Evolutionary conservation across 2,329 filamentous ascomycete genomes (phyloP).

Genomic region (Endocalyx cinctus): DNA sequence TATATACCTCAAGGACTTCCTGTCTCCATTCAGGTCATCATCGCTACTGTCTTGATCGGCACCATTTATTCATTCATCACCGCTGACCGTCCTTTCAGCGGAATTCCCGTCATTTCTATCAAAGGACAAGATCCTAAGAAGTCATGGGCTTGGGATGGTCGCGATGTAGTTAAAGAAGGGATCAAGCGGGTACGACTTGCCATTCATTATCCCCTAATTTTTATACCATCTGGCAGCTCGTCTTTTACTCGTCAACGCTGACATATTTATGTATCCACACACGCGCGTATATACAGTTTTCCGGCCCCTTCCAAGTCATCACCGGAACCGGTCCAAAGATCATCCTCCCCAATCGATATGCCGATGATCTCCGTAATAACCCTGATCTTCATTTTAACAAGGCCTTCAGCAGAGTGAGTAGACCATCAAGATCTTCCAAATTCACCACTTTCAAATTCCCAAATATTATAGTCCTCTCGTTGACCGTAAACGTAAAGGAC

Average conservation of each 20-base stretch:
- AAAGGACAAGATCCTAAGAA: constrained; percentile 22
- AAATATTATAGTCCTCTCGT: not conserved
- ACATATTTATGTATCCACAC: too few relatives aligned
- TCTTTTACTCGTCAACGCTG: not conserved
- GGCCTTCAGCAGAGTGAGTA: constrained; percentile 28
- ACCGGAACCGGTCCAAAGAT: constrained; percentile 28
- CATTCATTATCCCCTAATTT: not conserved
- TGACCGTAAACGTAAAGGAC: constrained; percentile 18
- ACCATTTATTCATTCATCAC: constrained; percentile 22
- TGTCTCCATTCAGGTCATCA: constrained; percentile 21
- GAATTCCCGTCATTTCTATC: constrained; percentile 22
- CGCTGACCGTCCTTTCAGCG: constrained; percentile 19
- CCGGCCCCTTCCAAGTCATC: constrained; percentile 28
- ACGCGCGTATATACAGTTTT: too few relatives aligned
- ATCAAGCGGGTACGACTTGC: constrained; percentile 15
- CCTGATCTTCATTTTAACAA: constrained; percentile 27
- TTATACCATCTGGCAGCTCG: not conserved
- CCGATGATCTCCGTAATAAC: constrained; percentile 31
- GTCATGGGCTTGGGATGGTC: constrained; percentile 22
- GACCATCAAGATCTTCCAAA: too few relatives aligned
- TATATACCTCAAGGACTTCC: constrained; percentile 24
- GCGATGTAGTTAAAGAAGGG: constrained; percentile 20
- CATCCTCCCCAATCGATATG: constrained; percentile 26
- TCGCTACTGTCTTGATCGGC: constrained; percentile 21
- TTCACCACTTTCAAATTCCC: not conserved